phyloP scores from a whole-genome alignment of 371 early-diverging fungal genomes.

The Umbelopsis sp. region DNA sequence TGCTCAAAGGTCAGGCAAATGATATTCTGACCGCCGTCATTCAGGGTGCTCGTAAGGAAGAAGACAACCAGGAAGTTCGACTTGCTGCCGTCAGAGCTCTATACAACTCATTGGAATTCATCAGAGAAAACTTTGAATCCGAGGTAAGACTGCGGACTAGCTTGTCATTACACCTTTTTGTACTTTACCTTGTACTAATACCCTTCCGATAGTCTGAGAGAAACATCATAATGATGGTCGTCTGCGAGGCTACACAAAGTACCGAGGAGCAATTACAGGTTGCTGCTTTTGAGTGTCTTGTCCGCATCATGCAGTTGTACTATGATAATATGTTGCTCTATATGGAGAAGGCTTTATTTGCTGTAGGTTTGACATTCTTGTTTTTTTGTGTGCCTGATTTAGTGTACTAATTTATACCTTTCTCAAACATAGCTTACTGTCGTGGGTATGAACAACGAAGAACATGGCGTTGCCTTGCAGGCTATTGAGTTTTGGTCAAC shows the following conservation, averaged over 20 bases:
- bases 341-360: slow-evolving; percentile 93
- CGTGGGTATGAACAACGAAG: slow-evolving; percentile 82
- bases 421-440: slow-evolving; percentile 71
- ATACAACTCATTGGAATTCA: slow-evolving; percentile 92
- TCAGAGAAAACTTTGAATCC: slow-evolving; percentile 88
- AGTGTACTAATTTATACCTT: too few species aligned
- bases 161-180: not conserved
- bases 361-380: slow-evolving; percentile 54
- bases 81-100: slow-evolving; percentile 88
- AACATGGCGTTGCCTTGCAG: slow-evolving; percentile 86
- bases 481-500: slow-evolving; percentile 99
- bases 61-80: slow-evolving; percentile 85
- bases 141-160: slow-evolving; percentile 44
- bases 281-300: slow-evolving; percentile 93
- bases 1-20: slow-evolving; percentile 80
- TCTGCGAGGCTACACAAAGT: slow-evolving; percentile 94
- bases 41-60: slow-evolving; percentile 90
- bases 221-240: slow-evolving; percentile 97
- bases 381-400: too few species aligned
- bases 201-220: slow-evolving; percentile 70
- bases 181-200: not conserved
- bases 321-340: slow-evolving; percentile 94
- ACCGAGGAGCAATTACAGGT: slow-evolving; percentile 74
- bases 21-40: slow-evolving; percentile 91
- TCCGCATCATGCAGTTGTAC: slow-evolving; percentile 93